phyloP scores from a whole-genome alignment of 148 eudicot genomes.

The Diospyros lotus region DNA sequence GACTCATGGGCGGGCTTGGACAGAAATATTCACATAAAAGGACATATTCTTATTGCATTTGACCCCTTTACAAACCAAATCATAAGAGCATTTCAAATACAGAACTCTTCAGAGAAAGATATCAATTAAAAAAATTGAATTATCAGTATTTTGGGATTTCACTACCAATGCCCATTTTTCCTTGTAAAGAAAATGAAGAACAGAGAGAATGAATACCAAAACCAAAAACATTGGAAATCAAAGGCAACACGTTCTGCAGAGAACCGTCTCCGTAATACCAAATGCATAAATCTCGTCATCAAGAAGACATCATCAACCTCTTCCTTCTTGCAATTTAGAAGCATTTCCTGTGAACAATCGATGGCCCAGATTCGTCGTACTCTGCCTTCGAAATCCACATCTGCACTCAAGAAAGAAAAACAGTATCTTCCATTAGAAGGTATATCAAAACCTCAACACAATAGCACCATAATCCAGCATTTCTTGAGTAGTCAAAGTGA shows the following conservation, averaged over 20 bases:
- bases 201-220: too few species aligned
- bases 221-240: too few species aligned
- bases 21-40: neutral
- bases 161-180: too few species aligned
- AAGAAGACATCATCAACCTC: too few species aligned
- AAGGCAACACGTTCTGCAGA: too few species aligned
- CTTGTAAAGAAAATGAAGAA: too few species aligned
- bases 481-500: too few species aligned
- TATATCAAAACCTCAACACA: too few species aligned
- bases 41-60: too few species aligned
- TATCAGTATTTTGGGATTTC: neutral
- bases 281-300: neutral
- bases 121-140: conserved; percentile 4
- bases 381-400: conserved; percentile 65
- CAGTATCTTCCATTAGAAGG: too few species aligned
- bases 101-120: neutral
- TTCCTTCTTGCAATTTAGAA: conserved; percentile 21
- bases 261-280: too few species aligned
- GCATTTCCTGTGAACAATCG: conserved; percentile 55
- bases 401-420: conserved; percentile 17
- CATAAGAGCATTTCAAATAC: neutral
- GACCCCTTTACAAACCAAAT: neutral
- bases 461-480: too few species aligned
- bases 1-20: neutral
- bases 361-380: conserved; percentile 53